Evolutionary conservation across 257 asterid species (phyloP).

Genomic region (Capsicum chinense): DNA sequence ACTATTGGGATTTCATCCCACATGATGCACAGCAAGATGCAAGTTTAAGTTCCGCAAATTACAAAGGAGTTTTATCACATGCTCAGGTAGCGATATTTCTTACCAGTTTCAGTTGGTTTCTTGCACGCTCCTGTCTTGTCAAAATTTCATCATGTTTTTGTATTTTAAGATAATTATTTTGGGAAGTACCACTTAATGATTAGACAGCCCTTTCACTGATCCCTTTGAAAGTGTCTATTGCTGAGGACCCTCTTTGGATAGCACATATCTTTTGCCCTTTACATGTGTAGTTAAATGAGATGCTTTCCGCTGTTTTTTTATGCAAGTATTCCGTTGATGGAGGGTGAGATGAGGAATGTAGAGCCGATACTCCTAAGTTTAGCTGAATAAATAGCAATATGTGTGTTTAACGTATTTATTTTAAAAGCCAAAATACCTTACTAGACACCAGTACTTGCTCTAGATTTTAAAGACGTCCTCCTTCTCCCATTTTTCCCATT

Average conservation of each 20-base stretch:
- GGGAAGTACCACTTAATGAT: background rate
- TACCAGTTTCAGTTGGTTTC: conserved; percentile 30
- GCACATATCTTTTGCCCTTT: background rate
- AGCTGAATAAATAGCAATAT: background rate
- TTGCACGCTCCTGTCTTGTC: background rate
- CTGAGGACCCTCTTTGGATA: background rate
- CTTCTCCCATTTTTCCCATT: background rate
- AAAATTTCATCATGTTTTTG: background rate
- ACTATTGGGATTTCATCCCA: conserved; percentile 85
- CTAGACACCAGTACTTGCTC: background rate
- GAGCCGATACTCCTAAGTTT: background rate
- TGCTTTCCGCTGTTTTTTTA: background rate
- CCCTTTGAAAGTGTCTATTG: background rate
- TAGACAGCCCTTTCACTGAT: background rate
- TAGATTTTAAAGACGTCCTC: background rate
- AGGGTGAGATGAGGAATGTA: background rate
- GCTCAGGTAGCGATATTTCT: conserved; percentile 60
- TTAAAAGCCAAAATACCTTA: background rate
- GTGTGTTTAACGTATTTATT: background rate
- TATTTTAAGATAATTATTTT: background rate
- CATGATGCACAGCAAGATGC: conserved; percentile 53
- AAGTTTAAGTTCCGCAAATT: conserved; percentile 38
- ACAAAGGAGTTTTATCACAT: conserved; percentile 62
- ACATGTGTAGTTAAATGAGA: background rate
- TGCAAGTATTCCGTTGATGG: background rate